phyloP scores from a whole-genome alignment of 75 land plant genomes.

The Sequoiadendron giganteum region DNA sequence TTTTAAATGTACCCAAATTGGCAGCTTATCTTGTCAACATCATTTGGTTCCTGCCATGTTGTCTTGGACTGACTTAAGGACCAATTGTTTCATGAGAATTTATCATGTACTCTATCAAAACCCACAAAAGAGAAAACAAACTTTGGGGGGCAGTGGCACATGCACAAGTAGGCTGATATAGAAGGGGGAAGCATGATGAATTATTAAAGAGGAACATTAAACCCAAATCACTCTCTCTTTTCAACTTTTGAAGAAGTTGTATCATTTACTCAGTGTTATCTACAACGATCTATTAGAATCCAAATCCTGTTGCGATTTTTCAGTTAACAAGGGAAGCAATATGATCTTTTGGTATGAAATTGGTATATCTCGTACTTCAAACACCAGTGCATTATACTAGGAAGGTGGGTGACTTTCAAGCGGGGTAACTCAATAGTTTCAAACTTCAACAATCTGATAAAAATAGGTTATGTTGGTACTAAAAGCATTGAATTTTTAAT shows the following conservation, averaged over 20 bases:
- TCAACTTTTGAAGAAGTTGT: not conserved
- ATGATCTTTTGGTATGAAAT: not conserved
- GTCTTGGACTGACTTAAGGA: not conserved
- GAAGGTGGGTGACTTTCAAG: not conserved
- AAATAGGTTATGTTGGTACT: not conserved
- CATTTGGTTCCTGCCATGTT: not conserved
- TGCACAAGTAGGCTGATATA: not conserved
- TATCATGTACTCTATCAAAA: not conserved
- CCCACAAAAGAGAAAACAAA: not conserved
- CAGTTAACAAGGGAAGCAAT: not conserved
- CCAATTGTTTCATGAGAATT: not conserved
- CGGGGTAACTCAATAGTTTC: not conserved
- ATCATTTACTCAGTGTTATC: not conserved
- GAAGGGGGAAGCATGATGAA: not conserved
- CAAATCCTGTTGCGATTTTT: not conserved
- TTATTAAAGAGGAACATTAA: not conserved
- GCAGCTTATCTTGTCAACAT: not conserved
- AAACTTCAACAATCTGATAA: not conserved
- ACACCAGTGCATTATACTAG: not conserved
- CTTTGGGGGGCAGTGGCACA: not conserved
- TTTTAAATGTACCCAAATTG: no score
- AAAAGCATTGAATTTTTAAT: not conserved
- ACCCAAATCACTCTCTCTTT: not conserved
- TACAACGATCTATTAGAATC: not conserved
- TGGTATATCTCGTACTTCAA: not conserved